Percentiles rank a stretch among this genome's conserved stretches.
phyloP scores from a whole-genome alignment of 202 grass and related monocot species.

The Panicum hallii region DNA sequence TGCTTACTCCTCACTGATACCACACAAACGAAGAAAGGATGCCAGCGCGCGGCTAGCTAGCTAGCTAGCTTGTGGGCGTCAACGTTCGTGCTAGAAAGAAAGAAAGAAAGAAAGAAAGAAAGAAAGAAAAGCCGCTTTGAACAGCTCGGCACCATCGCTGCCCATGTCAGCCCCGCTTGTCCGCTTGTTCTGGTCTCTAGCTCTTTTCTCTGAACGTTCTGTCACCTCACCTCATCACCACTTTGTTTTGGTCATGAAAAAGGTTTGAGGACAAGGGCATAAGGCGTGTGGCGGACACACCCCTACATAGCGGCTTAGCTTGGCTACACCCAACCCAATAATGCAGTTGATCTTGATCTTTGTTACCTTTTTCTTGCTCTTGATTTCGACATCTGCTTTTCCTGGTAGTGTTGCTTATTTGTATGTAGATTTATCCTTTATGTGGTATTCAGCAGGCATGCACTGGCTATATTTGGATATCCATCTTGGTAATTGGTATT shows the following conservation, averaged over 20 bases:
- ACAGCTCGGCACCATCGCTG: conserved; percentile 33
- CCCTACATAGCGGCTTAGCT: conserved; percentile 25
- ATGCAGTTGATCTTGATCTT: conserved; percentile 5
- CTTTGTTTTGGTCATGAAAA: conserved; percentile 5
- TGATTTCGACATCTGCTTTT: neutral
- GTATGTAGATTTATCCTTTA: neutral
- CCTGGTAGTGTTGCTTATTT: neutral
- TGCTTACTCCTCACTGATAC: too few species aligned
- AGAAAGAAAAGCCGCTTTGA: conserved; percentile 24
- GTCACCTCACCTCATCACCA: conserved; percentile 2
- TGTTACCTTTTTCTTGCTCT: neutral
- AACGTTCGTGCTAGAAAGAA: conserved; percentile 20
- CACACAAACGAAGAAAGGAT: too few species aligned
- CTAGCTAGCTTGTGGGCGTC: conserved; percentile 13
- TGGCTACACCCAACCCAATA: conserved; percentile 20
- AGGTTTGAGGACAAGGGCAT: conserved; percentile 16
- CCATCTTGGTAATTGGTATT: too few species aligned
- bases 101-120: neutral
- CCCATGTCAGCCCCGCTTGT: conserved; percentile 40
- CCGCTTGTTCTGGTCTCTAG: conserved; percentile 34
- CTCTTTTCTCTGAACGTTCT: conserved; percentile 23
- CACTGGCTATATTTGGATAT: too few species aligned
- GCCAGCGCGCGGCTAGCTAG: too few species aligned
- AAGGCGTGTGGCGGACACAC: conserved; percentile 56
- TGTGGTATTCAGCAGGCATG: neutral